A percentile compares a stretch with the other conserved stretches of the same genome.
Conservation (phyloP, 1,284 basidiomycete species). For the Melampsora abietis-canadensis region DNA sequence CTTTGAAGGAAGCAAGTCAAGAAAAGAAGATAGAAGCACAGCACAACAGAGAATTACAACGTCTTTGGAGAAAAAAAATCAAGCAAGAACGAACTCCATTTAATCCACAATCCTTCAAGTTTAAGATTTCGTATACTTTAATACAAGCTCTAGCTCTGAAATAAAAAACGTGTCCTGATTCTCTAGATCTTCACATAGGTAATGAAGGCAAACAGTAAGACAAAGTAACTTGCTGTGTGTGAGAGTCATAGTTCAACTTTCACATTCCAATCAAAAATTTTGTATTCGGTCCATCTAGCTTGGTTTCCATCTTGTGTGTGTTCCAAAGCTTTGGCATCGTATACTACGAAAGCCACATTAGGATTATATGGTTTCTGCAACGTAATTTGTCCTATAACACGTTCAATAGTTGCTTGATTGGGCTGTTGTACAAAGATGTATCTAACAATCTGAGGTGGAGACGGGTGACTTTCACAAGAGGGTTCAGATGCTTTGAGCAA, state of each 20-base stretch:
- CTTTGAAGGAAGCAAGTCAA: too few species aligned
- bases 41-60: too few species aligned
- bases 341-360: not conserved
- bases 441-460: not conserved
- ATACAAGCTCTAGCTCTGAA: too few species aligned
- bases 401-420: not conserved
- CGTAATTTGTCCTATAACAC: constrained; percentile 13
- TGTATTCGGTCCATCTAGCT: not conserved
- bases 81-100: not conserved
- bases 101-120: too few species aligned
- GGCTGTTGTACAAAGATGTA: constrained; percentile 31
- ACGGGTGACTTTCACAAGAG: not conserved
- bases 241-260: too few species aligned
- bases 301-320: not conserved
- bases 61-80: not conserved
- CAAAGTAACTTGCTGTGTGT: too few species aligned
- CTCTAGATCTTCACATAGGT: too few species aligned
- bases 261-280: not conserved
- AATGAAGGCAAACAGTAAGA: too few species aligned
- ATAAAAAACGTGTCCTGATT: too few species aligned
- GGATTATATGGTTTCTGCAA: not conserved
- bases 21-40: too few species aligned
- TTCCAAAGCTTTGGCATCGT: constrained; percentile 20
- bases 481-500: not conserved
- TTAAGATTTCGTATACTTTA: too few species aligned